Evolutionary conservation across 192 early-diverging fungal genomes (phyloP), one percentile per base, ranked within the genome.

Genomic region (Mortierella hygrophila): DNA sequence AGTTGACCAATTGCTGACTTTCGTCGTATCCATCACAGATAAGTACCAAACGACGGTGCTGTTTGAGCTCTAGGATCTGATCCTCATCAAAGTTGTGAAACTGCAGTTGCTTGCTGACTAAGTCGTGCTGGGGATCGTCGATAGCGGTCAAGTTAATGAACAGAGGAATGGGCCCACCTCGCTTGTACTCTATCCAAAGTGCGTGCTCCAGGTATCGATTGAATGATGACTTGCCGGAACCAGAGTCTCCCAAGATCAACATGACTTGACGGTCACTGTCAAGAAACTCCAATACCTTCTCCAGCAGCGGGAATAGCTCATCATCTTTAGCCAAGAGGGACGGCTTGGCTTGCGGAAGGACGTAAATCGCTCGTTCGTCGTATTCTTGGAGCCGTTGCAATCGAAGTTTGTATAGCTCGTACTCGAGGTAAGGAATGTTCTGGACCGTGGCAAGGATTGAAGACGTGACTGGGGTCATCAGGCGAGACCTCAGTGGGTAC

Each of bases 11-110:
- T 9, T 23, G 18, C 9, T 71, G 42, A 6, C 70, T 41, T n/a
- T 71, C 70, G 8, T 71, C 70, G 41, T 71, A 71, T 1, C 70
- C 70, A 46, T 71, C 70, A 18, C 70, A 71, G 3, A 71, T 37
- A 8, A 71, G 41, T 4, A 41, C 10, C 7, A 71, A 4, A 4
- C 8, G 35, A 0, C 70, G 70, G 4, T n/a, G 23, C 0, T 7
- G 35, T 5, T 38, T 71, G 32, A 71, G 11, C 4, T 42, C 40
- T 41, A 16, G 15, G 16, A 71, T 71, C 9, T 71, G 70, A 0
- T 21, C 23, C 6, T 37, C 3, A 8, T 13, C 15, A 71, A 42
- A 23, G 10, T 42, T 71, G 40, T 46, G 32, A 16, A n/a, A 18
- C 20, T 42, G 11, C 4, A 71, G 70, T 1, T 41, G 70, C 40